Percentiles rank a stretch among this genome's conserved stretches.
These are phyloP conservation scores for Phtheirospermum japonicum DNA, from an alignment of 257 asterid genomes.

Conservation along the genomic window DNA sequence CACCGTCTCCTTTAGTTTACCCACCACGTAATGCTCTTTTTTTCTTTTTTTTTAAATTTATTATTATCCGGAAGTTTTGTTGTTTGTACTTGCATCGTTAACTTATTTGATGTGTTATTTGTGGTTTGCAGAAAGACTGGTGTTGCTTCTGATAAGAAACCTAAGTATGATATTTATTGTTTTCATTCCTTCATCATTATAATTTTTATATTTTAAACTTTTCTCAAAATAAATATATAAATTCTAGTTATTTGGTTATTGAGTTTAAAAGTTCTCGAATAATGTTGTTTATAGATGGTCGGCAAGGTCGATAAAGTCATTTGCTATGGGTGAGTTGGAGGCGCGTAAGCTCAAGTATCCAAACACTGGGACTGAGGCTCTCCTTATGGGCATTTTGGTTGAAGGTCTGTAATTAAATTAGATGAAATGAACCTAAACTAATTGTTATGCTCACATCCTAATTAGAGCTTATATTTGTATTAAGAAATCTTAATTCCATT, in stretches of 20 bases:
- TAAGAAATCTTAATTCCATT: background rate
- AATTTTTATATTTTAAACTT: background rate
- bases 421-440: constrained; percentile 13
- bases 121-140: constrained; percentile 47
- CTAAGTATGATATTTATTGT: constrained; percentile 41
- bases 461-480: constrained; percentile 19
- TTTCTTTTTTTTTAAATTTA: background rate
- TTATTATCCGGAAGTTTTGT: constrained; percentile 1
- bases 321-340: constrained; percentile 81
- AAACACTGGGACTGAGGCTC: constrained; percentile 86
- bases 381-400: constrained; percentile 87
- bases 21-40: constrained; percentile 51
- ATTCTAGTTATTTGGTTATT: constrained; percentile 4
- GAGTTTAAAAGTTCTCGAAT: background rate
- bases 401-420: constrained; percentile 56
- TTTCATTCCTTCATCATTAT: background rate
- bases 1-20: constrained; percentile 64
- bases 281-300: constrained; percentile 68
- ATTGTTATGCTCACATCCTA: constrained; percentile 13
- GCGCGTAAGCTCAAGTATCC: constrained; percentile 88
- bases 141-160: constrained; percentile 41
- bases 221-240: constrained; percentile 1
- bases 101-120: constrained; percentile 13
- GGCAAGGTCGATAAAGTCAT: constrained; percentile 79
- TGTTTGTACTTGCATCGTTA: background rate